Percentiles rank a stretch among this genome's conserved stretches.
These are phyloP conservation scores for Xylariaceae sp. DNA, from an alignment of 2,329 filamentous ascomycete genomes.

Conservation along the genomic window DNA sequence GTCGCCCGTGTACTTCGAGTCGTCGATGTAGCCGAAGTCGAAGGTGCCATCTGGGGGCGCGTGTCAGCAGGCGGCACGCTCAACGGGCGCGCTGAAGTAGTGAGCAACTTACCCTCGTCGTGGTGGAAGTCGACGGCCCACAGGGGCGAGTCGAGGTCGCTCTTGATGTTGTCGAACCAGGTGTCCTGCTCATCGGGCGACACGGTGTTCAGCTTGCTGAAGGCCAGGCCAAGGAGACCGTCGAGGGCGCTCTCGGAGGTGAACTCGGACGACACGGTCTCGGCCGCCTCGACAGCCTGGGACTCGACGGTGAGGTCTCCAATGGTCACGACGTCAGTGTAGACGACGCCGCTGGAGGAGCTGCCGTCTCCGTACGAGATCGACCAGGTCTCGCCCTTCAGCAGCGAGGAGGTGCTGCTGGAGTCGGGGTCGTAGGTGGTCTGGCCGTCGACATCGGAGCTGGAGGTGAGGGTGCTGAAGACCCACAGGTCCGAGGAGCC, in stretches of 20 bases:
- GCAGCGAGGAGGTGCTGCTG: conserved; percentile 19
- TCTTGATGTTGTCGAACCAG: conserved; percentile 26
- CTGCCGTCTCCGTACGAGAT: conserved; percentile 27
- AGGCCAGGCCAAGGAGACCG: conserved; percentile 27
- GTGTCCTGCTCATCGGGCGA: conserved; percentile 20
- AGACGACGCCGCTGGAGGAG: conserved; percentile 27
- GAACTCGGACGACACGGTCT: conserved; percentile 22
- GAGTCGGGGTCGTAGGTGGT: conserved; percentile 18
- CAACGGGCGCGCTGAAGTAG: too few species aligned
- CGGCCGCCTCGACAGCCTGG: conserved; percentile 27
- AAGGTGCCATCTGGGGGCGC: conserved; percentile 23
- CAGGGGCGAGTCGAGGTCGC: conserved; percentile 18
- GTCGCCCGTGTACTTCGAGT: conserved; percentile 23
- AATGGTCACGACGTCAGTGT: conserved; percentile 23
- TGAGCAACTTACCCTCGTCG: conserved; percentile 12
- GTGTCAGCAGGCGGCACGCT: too few species aligned
- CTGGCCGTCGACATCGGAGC: conserved; percentile 19
- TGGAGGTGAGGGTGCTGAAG: conserved; percentile 21
- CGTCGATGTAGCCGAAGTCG: conserved; percentile 29
- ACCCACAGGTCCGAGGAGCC: conserved; percentile 30
- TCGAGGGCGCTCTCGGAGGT: conserved; percentile 22
- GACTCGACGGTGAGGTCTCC: conserved; percentile 20
- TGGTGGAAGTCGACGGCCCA: conserved; percentile 28
- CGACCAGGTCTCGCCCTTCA: conserved; percentile 20
- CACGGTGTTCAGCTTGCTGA: conserved; percentile 28